Conservation (phyloP, 805 yeast genomes). For the Wickerhamomyces xylosicus region DNA sequence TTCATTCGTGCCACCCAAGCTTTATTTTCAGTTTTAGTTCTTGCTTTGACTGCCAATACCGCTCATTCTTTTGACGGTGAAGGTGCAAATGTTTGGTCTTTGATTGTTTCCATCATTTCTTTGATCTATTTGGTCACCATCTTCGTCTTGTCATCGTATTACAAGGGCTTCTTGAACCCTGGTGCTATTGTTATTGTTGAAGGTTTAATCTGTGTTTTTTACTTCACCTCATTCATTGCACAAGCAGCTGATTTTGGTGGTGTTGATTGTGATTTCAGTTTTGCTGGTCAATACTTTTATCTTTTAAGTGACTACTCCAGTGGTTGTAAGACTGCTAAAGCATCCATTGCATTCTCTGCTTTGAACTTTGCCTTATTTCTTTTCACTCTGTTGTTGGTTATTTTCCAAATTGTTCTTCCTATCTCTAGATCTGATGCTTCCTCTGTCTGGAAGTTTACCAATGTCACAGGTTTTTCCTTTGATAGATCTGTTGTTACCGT, state of each 20-base stretch:
- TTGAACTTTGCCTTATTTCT: conserved; percentile 11
- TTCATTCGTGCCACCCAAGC: background rate
- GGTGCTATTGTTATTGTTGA: conserved; percentile 11
- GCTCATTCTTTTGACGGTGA: background rate
- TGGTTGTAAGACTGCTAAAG: conserved; percentile 11
- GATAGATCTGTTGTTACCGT: background rate
- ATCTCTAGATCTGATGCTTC: background rate
- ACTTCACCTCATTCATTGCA: conserved; percentile 13
- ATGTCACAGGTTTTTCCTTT: background rate
- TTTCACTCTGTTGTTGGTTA: conserved; percentile 5
- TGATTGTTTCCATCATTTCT: background rate
- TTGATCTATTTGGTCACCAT: background rate
- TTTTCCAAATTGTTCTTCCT: conserved; percentile 5
- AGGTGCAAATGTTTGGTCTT: background rate
- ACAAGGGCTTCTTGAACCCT: conserved; percentile 2
- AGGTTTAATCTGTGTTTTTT: conserved; percentile 5
- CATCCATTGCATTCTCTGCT: conserved; percentile 14
- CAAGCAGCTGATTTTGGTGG: conserved; percentile 11
- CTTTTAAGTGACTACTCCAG: background rate
- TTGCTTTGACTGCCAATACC: background rate
- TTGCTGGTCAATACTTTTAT: background rate
- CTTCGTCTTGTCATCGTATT: background rate
- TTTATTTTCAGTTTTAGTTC: background rate
- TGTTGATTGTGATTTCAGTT: conserved; percentile 2
- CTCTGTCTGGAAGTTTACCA: background rate